Base-by-base conservation (phyloP, 2,329 filamentous ascomycete genomes). In the Myriosclerotinia duriaeana region DNA sequence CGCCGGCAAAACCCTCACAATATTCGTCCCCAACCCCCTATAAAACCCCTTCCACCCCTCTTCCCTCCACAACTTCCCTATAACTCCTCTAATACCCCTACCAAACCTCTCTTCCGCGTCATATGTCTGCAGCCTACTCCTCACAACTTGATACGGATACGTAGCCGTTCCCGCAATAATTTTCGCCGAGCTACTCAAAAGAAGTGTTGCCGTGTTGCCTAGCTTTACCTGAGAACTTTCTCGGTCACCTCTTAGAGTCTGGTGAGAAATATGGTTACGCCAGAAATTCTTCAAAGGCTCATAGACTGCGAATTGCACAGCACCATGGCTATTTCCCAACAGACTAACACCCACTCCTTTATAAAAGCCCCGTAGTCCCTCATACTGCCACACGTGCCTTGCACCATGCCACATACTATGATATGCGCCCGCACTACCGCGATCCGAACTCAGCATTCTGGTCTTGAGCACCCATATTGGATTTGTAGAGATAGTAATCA, bases 401-500 rank as follows among this genome's bases (percentile, higher is more conserved):
- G 88, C 85, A 38, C 95, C 95, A 59, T 88, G 84, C 71, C 83
- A 80, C 82, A 97, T 91, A 71, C 86, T 89, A 20, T 86, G 84
- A 78, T 99, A 99, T 1, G 94, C 95, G 17, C 92, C 92, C 2
- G 84, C 85, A 7, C 87, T 84, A 65, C 85, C 82, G 60, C 86
- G 85, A 71, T 95, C 91, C 5, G 91, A 93, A 40, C 93, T 92
- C 34, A 98, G 83, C 93, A 99, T 98, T 70, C 95, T 90, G 11
- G 94, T 98, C 82, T 98, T 98, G 77, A 99, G 87, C 3, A 99
- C 95, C 95, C 95, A 99, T 73, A 99, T 89, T 2, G 95, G 95
- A 77, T 98, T 98, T 40, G 95, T 98, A 71, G 94, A 83, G 40
- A 91, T 80, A 53, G 93, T 90, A 1, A 93, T 96, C 52, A 91